Base-by-base conservation (phyloP, 2,329 filamentous ascomycete genomes). In the Pyrenophora seminiperda region DNA sequence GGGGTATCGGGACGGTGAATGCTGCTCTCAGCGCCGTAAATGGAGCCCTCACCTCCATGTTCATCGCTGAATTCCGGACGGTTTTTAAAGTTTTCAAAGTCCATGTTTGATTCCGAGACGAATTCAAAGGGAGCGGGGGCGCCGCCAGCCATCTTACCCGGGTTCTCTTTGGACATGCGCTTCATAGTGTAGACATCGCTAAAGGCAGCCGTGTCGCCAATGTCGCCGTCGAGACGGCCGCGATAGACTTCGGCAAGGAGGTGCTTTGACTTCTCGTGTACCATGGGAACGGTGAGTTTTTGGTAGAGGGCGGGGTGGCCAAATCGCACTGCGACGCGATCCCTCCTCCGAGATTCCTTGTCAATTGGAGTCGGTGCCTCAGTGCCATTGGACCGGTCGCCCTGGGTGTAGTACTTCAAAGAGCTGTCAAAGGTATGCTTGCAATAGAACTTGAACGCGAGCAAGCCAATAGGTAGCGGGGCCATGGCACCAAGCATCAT, bases 21-120 rank as follows among this genome's bases (percentile, higher is more conserved):
- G 74, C 54, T 89, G 18, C 77, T 75, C 73, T 87, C 88, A 56
- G 77, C 75, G 73, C 87, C 88, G 55, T 77, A 80, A 1, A 79
- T 61, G 15, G 76, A 76, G 17, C 88, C 89, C 18, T 77, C 76
- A 4, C 89, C 91, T n/a, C 91, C 91, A 59, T 91, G 88, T 46
- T 94, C 90, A 9, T 91, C 87, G 1, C 86, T 85, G 74, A 97
- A 97, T 61, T 97, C 93, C 2, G 89, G 83, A 1, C 91, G 82
- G 72, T 96, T 88, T 74, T 96, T 97, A 80, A 87, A 97, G 75
- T 91, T 93, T 53, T 91, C 86, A 68, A 95, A 96, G 70, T 96
- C 91, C 73, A 96, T 86, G 40, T 91, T 85, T 46, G 83, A 83
- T 64, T 97, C 93, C 0, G 89, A 86, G 0, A 97, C 92, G 50